Conservation (phyloP, 768 basidiomycete genomes). For the Lactarius indigo region DNA sequence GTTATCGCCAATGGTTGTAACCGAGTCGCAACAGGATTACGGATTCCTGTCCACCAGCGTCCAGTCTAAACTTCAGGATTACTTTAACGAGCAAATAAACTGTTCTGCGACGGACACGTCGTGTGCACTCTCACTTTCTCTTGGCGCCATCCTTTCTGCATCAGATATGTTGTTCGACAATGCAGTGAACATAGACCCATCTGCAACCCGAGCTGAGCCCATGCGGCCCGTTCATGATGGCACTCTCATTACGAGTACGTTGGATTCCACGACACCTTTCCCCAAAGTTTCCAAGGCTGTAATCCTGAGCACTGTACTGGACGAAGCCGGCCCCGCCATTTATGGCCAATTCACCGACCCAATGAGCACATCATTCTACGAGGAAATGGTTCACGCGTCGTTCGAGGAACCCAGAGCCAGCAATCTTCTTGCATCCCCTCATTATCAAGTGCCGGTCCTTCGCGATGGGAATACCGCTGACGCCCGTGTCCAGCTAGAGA, state of each 20-base stretch:
- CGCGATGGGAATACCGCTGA: constrained; percentile 39
- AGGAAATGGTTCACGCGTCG: constrained; percentile 37
- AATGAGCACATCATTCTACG: constrained; percentile 40
- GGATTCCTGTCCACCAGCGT: constrained; percentile 59
- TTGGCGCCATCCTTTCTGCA: constrained; percentile 51
- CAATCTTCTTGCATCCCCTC: constrained; percentile 41
- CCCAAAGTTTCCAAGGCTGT: constrained; percentile 61
- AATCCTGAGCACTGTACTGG: constrained; percentile 62
- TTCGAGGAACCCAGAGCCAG: constrained; percentile 48
- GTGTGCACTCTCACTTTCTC: constrained; percentile 50
- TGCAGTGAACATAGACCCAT: constrained; percentile 45
- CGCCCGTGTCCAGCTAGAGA: constrained; percentile 52
- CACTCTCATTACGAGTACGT: constrained; percentile 60
- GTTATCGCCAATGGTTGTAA: neutral
- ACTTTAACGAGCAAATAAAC: constrained; percentile 46
- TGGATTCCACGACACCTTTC: constrained; percentile 59
- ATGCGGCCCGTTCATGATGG: constrained; percentile 68
- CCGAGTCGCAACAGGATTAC: constrained; percentile 48
- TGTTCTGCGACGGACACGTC: constrained; percentile 45
- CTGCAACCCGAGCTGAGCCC: constrained; percentile 52
- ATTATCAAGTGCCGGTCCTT: constrained; percentile 41
- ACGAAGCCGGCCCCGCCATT: constrained; percentile 72
- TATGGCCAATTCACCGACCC: constrained; percentile 41
- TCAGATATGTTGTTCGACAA: constrained; percentile 45
- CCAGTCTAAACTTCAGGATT: constrained; percentile 50